phyloP scores from a whole-genome alignment of 1,139 yeast genomes.

The Diutina rugosa region DNA sequence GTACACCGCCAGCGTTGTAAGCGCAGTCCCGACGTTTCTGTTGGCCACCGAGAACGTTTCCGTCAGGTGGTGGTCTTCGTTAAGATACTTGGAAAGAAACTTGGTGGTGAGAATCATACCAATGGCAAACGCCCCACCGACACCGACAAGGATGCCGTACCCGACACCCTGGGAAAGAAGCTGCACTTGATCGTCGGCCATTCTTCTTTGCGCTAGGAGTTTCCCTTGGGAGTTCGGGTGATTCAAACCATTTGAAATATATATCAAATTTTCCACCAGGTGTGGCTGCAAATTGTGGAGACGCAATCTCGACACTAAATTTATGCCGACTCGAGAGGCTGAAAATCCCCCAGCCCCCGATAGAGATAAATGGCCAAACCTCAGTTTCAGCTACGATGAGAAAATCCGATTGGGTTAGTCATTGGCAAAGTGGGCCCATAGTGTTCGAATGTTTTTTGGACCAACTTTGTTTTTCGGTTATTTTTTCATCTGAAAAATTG shows the following conservation, averaged over 20 bases:
- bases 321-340: neutral
- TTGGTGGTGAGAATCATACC: slow-evolving; percentile 17
- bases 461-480: too few species aligned
- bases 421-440: neutral
- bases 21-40: slow-evolving; percentile 14
- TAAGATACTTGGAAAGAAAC: slow-evolving; percentile 12
- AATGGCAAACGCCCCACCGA: slow-evolving; percentile 17
- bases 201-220: neutral
- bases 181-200: neutral
- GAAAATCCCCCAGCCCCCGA: too few species aligned
- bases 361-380: too few species aligned
- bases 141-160: slow-evolving; percentile 18
- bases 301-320: neutral
- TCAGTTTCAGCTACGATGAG: too few species aligned
- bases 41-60: slow-evolving; percentile 20
- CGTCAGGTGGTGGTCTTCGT: slow-evolving; percentile 16
- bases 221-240: neutral
- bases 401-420: too few species aligned
- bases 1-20: slow-evolving; percentile 17
- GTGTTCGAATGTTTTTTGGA: neutral
- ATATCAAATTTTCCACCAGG: neutral
- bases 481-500: neutral
- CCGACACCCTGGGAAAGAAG: slow-evolving; percentile 14
- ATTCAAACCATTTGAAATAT: neutral
- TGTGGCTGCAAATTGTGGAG: neutral